These are phyloP conservation scores for Phycomyces nitens DNA, from an alignment of 192 early-diverging fungal genomes.

Conservation along the genomic window DNA sequence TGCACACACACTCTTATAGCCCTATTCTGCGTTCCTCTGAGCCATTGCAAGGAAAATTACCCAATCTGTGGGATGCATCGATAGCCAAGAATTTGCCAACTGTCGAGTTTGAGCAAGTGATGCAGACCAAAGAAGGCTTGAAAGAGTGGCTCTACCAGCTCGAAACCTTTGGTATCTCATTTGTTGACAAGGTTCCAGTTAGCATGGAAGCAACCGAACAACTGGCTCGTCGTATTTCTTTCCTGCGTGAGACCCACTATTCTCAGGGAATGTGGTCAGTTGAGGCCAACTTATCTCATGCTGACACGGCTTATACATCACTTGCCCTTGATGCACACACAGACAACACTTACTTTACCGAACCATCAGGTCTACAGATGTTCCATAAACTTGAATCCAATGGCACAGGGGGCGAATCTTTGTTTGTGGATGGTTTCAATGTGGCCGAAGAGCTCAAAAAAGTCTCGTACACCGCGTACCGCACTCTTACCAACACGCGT, in stretches of 20 bases:
- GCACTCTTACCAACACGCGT: conserved; percentile 51
- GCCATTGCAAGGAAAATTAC: conserved; percentile 6
- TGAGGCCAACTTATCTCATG: conserved; percentile 69
- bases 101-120: conserved; percentile 58
- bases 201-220: conserved; percentile 60
- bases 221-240: conserved; percentile 61
- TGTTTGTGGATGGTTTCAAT: conserved; percentile 79
- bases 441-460: conserved; percentile 61
- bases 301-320: conserved; percentile 80
- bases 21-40: conserved; percentile 42
- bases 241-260: conserved; percentile 79
- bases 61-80: conserved; percentile 18
- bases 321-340: conserved; percentile 75
- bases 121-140: conserved; percentile 66
- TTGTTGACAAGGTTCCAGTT: conserved; percentile 68
- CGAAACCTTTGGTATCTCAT: conserved; percentile 69
- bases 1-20: conserved; percentile 61
- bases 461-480: conserved; percentile 54
- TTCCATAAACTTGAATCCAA: conserved; percentile 72
- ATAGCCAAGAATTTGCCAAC: conserved; percentile 39
- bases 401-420: conserved; percentile 68
- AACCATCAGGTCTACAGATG: conserved; percentile 78
- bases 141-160: conserved; percentile 65
- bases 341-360: conserved; percentile 86
- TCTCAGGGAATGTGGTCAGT: conserved; percentile 73